Percentiles rank a stretch among this genome's conserved stretches.
Evolutionary conservation across 176 grass and related monocot species (phyloP).

Genomic region (Poa pratensis): DNA sequence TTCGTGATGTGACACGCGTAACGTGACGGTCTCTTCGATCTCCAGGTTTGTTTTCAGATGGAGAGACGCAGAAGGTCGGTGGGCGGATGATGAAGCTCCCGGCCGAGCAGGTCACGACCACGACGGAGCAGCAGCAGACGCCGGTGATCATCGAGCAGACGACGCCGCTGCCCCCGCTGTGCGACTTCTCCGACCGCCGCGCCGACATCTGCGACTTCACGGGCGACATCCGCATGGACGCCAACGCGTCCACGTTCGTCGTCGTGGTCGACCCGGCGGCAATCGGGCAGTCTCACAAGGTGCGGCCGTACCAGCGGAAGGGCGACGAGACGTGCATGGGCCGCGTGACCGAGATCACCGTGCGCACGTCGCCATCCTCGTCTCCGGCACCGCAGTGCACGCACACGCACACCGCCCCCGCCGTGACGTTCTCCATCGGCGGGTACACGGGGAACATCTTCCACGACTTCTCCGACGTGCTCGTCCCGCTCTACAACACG

Average conservation of each 20-base stretch:
- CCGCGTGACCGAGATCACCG: conserved; percentile 52
- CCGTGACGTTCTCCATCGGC: conserved; percentile 72
- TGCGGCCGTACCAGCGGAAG: conserved; percentile 86
- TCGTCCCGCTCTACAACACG: conserved; percentile 79
- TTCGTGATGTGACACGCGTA: not conserved
- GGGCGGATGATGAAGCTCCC: conserved; percentile 26
- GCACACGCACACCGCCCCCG: conserved; percentile 39
- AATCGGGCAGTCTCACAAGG: conserved; percentile 26
- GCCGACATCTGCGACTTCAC: conserved; percentile 67
- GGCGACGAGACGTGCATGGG: conserved; percentile 63
- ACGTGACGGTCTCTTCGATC: not conserved
- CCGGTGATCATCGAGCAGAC: not conserved
- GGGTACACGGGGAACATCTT: conserved; percentile 98
- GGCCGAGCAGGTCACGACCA: not conserved
- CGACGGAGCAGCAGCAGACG: not conserved
- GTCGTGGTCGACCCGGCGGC: conserved; percentile 48
- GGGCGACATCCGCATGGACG: conserved; percentile 78
- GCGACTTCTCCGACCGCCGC: conserved; percentile 74
- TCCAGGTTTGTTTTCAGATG: not conserved
- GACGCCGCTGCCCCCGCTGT: conserved; percentile 34
- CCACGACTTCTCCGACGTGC: conserved; percentile 97
- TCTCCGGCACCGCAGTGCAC: conserved; percentile 50
- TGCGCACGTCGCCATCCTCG: conserved; percentile 29
- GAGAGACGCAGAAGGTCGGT: not conserved
- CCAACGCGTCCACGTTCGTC: conserved; percentile 57